Conservation (phyloP, 1,139 yeast genomes). For the Yamadazyma spencermartinsiae region DNA sequence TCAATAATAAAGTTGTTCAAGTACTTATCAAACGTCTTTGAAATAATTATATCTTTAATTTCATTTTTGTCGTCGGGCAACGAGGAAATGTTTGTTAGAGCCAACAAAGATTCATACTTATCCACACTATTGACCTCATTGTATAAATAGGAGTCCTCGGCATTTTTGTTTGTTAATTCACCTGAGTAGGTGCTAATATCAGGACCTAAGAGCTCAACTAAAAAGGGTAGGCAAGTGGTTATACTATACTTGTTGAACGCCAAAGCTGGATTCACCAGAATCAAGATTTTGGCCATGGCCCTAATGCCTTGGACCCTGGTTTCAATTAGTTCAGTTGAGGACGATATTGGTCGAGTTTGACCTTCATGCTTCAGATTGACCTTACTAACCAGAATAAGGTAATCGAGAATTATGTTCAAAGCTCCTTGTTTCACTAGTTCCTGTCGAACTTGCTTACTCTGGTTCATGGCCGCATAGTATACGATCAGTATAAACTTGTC, state of each 20-base stretch:
- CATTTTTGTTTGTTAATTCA: conserved; percentile 6
- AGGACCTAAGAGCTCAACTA: conserved; percentile 47
- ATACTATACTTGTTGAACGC: conserved; percentile 43
- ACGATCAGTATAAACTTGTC: conserved; percentile 26
- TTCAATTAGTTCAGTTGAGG: conserved; percentile 18
- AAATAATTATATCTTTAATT: conserved; percentile 32
- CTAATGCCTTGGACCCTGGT: conserved; percentile 30
- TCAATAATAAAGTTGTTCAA: conserved; percentile 40
- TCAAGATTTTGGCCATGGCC: conserved; percentile 44
- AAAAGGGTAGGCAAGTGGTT: conserved; percentile 45
- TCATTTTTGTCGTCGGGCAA: conserved; percentile 22
- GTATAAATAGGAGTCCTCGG: conserved; percentile 20
- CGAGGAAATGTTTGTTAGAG: conserved; percentile 51
- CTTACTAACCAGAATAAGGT: conserved; percentile 34
- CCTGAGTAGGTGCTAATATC: conserved; percentile 26
- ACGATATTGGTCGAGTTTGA: conserved; percentile 23
- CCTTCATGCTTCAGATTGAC: conserved; percentile 16
- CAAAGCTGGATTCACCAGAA: conserved; percentile 40
- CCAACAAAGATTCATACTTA: conserved; percentile 44
- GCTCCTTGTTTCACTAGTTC: conserved; percentile 51
- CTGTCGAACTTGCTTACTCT: conserved; percentile 26
- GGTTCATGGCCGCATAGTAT: conserved; percentile 27
- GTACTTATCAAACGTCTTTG: conserved; percentile 34
- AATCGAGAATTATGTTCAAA: conserved; percentile 36
- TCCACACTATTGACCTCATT: conserved; percentile 36